phyloP scores from a whole-genome alignment of 1,139 yeast genomes.

The Yamadazyma epiphylla region DNA sequence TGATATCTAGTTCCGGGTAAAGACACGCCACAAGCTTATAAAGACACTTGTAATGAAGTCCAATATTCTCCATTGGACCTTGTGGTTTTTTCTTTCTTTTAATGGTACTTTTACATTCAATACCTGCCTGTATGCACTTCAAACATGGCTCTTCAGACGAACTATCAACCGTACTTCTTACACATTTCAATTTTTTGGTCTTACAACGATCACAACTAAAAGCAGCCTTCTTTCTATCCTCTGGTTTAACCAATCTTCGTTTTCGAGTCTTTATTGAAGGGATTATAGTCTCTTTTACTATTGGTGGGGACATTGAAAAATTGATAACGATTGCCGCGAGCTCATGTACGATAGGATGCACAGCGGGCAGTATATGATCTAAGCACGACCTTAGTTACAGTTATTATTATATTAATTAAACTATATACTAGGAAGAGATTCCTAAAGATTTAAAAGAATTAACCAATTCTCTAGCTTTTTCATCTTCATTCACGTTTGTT shows the following conservation, averaged over 20 bases:
- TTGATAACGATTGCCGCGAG: neutral
- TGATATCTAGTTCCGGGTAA: slow-evolving; percentile 37
- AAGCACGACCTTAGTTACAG: no score
- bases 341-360: no score
- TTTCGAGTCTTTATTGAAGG: slow-evolving; percentile 1
- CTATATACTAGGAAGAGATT: slow-evolving; percentile 7
- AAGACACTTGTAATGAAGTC: slow-evolving; percentile 36
- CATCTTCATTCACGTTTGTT: slow-evolving; percentile 18
- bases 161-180: slow-evolving; percentile 13
- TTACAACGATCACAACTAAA: slow-evolving; percentile 46
- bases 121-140: slow-evolving; percentile 29
- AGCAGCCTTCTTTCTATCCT: slow-evolving; percentile 17
- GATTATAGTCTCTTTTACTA: no score
- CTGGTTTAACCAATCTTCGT: slow-evolving; percentile 2
- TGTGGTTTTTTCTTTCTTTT: slow-evolving; percentile 18
- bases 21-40: slow-evolving; percentile 29
- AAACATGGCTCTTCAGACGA: slow-evolving; percentile 19
- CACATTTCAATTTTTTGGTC: slow-evolving; percentile 36
- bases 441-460: slow-evolving; percentile 20
- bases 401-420: no score
- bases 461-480: slow-evolving; percentile 28
- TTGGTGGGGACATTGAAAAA: no score
- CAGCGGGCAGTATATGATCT: no score
- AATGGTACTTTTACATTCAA: slow-evolving; percentile 32
- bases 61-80: slow-evolving; percentile 36